phyloP scores from a whole-genome alignment of 2,329 filamentous ascomycete species.

The Coniochaeta sp. region DNA sequence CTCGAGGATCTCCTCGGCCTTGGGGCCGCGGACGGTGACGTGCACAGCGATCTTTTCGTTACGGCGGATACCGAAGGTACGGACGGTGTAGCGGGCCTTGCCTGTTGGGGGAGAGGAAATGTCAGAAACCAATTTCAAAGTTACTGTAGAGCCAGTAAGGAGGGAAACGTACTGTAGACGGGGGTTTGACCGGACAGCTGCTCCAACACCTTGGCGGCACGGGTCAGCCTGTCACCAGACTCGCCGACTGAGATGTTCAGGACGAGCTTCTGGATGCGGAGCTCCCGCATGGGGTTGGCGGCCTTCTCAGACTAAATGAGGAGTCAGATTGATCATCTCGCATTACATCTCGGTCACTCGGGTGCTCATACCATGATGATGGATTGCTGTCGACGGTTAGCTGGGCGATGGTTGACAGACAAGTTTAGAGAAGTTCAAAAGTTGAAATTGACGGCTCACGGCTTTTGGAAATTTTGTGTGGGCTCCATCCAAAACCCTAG shows the following conservation, averaged over 20 bases:
- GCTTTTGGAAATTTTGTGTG: slow-evolving; percentile 10
- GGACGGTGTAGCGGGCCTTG: slow-evolving; percentile 99
- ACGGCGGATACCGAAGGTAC: slow-evolving; percentile 99
- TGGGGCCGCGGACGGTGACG: slow-evolving; percentile 96
- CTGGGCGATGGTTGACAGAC: slow-evolving; percentile 8
- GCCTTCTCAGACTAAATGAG: slow-evolving; percentile 58
- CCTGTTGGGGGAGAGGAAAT: slow-evolving; percentile 36
- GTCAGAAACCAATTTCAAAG: not conserved
- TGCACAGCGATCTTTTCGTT: slow-evolving; percentile 99
- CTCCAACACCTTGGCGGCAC: slow-evolving; percentile 99
- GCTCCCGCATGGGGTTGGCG: slow-evolving; percentile 98
- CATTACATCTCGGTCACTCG: not conserved
- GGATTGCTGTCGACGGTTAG: slow-evolving; percentile 13
- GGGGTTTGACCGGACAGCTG: slow-evolving; percentile 99
- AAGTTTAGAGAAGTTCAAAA: slow-evolving; percentile 7
- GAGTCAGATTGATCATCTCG: slow-evolving; percentile 14
- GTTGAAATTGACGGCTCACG: slow-evolving; percentile 6
- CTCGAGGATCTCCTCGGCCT: slow-evolving; percentile 99
- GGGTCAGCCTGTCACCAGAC: slow-evolving; percentile 99
- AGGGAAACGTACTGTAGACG: slow-evolving; percentile 77
- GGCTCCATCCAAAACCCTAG: slow-evolving; percentile 5
- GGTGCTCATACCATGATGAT: slow-evolving; percentile 30
- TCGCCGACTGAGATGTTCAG: slow-evolving; percentile 99
- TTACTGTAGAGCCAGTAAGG: not conserved
- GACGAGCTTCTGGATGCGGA: slow-evolving; percentile 98